Percentiles rank a stretch among this genome's conserved stretches.
phyloP scores from a whole-genome alignment of 306 rosid species.

The Prunus mume region DNA sequence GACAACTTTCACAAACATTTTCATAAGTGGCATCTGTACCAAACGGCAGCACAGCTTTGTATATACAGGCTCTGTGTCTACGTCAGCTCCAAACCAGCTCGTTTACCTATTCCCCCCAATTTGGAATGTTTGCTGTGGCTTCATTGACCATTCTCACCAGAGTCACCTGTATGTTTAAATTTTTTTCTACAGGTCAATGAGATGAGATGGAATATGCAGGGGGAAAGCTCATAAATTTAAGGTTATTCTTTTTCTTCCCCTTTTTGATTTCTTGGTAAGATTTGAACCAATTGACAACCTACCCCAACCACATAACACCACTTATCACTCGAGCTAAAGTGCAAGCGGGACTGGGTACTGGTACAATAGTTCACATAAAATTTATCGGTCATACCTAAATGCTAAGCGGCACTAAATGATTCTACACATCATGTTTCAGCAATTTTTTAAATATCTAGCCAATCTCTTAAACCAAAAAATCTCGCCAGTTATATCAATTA shows the following conservation, averaged over 20 bases:
- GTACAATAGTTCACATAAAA: not conserved
- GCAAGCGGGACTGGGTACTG: not conserved
- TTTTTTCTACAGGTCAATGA: constrained; percentile 1
- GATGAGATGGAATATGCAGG: not conserved
- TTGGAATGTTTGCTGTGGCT: constrained; percentile 80
- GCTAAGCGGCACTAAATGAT: not conserved
- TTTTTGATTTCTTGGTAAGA: not conserved
- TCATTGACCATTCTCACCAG: constrained; percentile 89
- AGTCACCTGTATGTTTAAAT: constrained; percentile 62
- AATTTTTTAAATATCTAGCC: not conserved
- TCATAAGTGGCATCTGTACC: constrained; percentile 9
- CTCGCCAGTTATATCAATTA: not conserved
- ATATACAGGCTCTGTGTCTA: not conserved
- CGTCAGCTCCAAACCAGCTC: constrained; percentile 1
- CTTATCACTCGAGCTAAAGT: not conserved
- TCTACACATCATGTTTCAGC: not conserved
- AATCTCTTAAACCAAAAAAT: not conserved
- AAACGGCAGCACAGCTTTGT: not conserved
- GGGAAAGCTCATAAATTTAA: not conserved
- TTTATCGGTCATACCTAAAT: not conserved
- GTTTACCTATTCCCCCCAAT: constrained; percentile 56
- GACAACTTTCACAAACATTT: not conserved
- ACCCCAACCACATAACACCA: not conserved
- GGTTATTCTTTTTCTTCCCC: not conserved
- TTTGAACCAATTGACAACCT: not conserved